Conservation (phyloP, 306 rosid genomes). For the Vigna unguiculata region DNA sequence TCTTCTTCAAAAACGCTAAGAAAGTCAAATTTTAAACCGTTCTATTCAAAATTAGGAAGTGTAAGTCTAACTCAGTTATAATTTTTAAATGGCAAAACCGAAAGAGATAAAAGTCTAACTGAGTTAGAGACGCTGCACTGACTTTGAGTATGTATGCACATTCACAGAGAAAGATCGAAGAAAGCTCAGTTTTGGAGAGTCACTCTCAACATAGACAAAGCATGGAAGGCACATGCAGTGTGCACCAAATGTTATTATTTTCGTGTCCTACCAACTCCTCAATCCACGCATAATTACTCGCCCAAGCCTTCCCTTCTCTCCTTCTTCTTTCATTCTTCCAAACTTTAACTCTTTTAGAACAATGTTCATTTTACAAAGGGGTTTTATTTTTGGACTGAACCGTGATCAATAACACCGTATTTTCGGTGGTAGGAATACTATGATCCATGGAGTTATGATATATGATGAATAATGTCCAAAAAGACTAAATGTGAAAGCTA, state of each 20-base stretch:
- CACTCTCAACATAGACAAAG: conserved; percentile 41
- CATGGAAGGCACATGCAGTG: conserved; percentile 61
- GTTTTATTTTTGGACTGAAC: conserved; percentile 1
- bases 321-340: neutral
- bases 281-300: conserved; percentile 74
- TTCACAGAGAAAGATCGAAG: neutral
- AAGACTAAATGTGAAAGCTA: conserved; percentile 13
- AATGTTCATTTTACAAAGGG: conserved; percentile 23
- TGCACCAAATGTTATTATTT: conserved; percentile 51
- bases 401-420: conserved; percentile 29
- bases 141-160: neutral
- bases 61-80: neutral
- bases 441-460: conserved; percentile 2
- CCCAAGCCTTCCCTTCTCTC: conserved; percentile 32
- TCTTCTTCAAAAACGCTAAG: neutral
- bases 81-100: neutral
- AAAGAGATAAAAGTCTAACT: neutral
- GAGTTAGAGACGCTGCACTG: neutral
- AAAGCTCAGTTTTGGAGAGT: neutral
- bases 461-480: neutral
- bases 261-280: conserved; percentile 74
- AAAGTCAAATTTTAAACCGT: neutral
- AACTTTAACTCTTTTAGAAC: conserved; percentile 27
- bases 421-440: conserved; percentile 3
- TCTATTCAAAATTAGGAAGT: neutral